Evolutionary conservation across 1,139 yeast species (phyloP).

Genomic region (Trichomonascaceae sp.): DNA sequence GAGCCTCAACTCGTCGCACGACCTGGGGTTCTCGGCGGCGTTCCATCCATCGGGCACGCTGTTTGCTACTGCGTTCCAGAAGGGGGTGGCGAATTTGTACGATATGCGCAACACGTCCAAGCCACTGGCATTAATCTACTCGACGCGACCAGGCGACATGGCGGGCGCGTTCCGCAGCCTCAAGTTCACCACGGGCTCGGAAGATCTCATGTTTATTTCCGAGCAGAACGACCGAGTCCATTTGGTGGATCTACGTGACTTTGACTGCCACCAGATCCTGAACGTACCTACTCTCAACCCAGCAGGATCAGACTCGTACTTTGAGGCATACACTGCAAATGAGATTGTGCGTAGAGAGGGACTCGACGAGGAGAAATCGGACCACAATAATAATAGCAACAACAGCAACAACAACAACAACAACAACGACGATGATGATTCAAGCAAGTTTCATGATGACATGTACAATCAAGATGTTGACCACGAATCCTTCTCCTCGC

Average conservation of each 20-base stretch:
- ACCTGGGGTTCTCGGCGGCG: constrained; percentile 75
- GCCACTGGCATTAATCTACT: constrained; percentile 27
- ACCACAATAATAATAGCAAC: constrained; percentile 1
- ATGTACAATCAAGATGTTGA: neutral
- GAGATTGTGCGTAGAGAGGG: constrained; percentile 4
- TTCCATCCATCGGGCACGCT: constrained; percentile 59
- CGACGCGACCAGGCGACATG: constrained; percentile 21
- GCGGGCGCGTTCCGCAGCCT: constrained; percentile 53
- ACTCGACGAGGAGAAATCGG: constrained; percentile 3
- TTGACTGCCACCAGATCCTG: constrained; percentile 63
- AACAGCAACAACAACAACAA: neutral
- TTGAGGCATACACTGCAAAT: constrained; percentile 6
- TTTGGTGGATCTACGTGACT: constrained; percentile 61
- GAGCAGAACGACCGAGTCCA: constrained; percentile 86
- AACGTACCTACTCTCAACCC: constrained; percentile 32
- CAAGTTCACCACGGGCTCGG: constrained; percentile 57
- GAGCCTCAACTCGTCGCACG: constrained; percentile 45
- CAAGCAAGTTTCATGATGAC: neutral
- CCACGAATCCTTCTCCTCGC: neutral
- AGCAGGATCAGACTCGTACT: constrained; percentile 4
- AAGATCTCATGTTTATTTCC: constrained; percentile 60
- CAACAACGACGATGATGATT: neutral
- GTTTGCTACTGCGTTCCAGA: constrained; percentile 75
- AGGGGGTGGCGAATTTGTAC: constrained; percentile 64
- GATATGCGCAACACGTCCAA: constrained; percentile 49